These are phyloP conservation scores for Euphrasia arctica DNA, from an alignment of 305 asterid species.

Conservation along the genomic window DNA sequence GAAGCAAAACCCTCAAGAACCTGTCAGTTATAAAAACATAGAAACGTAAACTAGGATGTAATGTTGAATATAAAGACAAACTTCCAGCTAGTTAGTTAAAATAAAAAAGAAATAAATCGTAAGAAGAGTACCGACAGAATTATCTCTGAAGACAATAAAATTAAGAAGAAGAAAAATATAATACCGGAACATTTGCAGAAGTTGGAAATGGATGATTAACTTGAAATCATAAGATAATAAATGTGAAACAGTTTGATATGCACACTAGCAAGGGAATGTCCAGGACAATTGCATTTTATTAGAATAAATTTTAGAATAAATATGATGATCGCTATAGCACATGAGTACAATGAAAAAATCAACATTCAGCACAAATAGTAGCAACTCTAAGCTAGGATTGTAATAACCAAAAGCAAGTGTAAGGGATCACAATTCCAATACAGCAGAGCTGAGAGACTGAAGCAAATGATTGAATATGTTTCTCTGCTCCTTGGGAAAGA, in stretches of 20 bases:
- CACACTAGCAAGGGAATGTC: conserved; percentile 18
- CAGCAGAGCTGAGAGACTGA: conserved; percentile 8
- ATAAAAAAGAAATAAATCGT: conserved; percentile 7
- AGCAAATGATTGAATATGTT: conserved; percentile 7
- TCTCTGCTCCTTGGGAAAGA: background rate
- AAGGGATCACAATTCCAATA: conserved; percentile 11
- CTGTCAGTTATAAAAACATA: conserved; percentile 44
- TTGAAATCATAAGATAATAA: conserved; percentile 6
- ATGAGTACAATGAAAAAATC: background rate
- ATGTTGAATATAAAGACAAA: conserved; percentile 21
- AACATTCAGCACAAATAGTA: background rate
- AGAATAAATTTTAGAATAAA: background rate
- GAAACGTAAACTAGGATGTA: conserved; percentile 21
- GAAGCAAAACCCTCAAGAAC: conserved; percentile 98
- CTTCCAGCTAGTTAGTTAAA: conserved; percentile 19
- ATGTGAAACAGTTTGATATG: conserved; percentile 14
- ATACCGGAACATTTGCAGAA: conserved; percentile 15
- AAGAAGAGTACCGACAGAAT: background rate
- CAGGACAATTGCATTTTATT: conserved; percentile 1
- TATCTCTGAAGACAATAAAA: background rate
- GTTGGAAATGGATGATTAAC: conserved; percentile 22
- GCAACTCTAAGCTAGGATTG: background rate
- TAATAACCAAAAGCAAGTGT: conserved; percentile 5
- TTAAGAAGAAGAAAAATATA: conserved; percentile 8
- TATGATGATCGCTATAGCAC: conserved; percentile 5